Conservation (phyloP, 2,329 filamentous ascomycete species). For the Xylaria sp. region DNA sequence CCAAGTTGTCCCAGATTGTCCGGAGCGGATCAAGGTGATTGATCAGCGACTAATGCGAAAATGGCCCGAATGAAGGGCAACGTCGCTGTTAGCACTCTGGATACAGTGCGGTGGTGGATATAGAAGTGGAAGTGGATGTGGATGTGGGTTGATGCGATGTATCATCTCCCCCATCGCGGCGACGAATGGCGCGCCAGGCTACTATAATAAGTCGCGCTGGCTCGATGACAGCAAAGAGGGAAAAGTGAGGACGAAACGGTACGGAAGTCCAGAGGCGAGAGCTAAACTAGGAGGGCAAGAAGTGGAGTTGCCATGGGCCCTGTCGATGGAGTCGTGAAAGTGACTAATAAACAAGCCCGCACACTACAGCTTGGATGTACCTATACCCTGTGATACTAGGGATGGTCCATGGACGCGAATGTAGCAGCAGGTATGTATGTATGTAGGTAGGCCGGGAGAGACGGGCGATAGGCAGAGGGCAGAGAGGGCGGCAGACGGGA, state of each 20-base stretch:
- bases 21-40: slow-evolving; percentile 7
- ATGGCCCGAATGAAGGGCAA: slow-evolving; percentile 5
- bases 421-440: not conserved
- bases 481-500: not conserved
- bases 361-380: not conserved
- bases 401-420: too few species aligned
- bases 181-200: slow-evolving; percentile 9
- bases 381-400: not conserved
- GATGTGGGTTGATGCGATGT: slow-evolving; percentile 8
- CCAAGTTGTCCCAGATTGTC: not conserved
- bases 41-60: slow-evolving; percentile 15
- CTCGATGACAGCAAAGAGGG: not conserved
- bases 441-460: not conserved
- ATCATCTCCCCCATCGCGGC: slow-evolving; percentile 14
- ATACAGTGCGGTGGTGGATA: slow-evolving; percentile 3
- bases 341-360: slow-evolving; percentile 5
- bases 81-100: slow-evolving; percentile 10
- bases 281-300: slow-evolving; percentile 11
- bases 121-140: too few species aligned
- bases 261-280: slow-evolving; percentile 8
- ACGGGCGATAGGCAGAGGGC: not conserved
- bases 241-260: slow-evolving; percentile 1
- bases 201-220: slow-evolving; percentile 1
- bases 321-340: not conserved
- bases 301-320: slow-evolving; percentile 16